Percentiles rank a stretch among this genome's conserved stretches.
These are phyloP conservation scores for Penicillium subrubescens DNA, from an alignment of 495 filamentous ascomycete species.

Conservation along the genomic window DNA sequence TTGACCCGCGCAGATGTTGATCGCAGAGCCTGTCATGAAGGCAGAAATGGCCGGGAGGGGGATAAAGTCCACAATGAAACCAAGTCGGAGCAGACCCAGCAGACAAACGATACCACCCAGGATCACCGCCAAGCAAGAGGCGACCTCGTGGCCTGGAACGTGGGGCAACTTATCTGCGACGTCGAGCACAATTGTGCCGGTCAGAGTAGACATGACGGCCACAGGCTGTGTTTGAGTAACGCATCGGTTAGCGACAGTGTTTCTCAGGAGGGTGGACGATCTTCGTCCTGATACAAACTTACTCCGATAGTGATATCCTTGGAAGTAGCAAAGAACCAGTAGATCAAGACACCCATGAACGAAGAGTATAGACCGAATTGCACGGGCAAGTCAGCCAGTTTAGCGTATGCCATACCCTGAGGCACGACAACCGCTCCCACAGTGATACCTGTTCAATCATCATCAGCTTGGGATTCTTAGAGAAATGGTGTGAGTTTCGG, in stretches of 20 bases:
- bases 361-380: constrained; percentile 95
- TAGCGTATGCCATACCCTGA: constrained; percentile 96
- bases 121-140: constrained; percentile 79
- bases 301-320: constrained; percentile 99
- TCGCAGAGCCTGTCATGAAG: constrained; percentile 97
- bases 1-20: constrained; percentile 91
- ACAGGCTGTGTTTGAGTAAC: constrained; percentile 66
- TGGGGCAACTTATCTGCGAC: constrained; percentile 60
- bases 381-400: constrained; percentile 72
- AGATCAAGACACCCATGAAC: constrained; percentile 94
- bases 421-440: constrained; percentile 95
- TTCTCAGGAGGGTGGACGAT: background rate
- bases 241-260: constrained; percentile 17
- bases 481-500: background rate
- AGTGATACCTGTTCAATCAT: constrained; percentile 59
- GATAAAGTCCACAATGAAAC: constrained; percentile 96
- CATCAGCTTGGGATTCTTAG: background rate
- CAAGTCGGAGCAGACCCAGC: constrained; percentile 76
- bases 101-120: constrained; percentile 79
- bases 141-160: constrained; percentile 62
- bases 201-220: constrained; percentile 90
- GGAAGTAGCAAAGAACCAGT: constrained; percentile 99
- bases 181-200: constrained; percentile 73
- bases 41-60: constrained; percentile 87
- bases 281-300: constrained; percentile 37